Evolutionary conservation across 441 rosid genomes (phyloP).

Genomic region (Capsella rubella): DNA sequence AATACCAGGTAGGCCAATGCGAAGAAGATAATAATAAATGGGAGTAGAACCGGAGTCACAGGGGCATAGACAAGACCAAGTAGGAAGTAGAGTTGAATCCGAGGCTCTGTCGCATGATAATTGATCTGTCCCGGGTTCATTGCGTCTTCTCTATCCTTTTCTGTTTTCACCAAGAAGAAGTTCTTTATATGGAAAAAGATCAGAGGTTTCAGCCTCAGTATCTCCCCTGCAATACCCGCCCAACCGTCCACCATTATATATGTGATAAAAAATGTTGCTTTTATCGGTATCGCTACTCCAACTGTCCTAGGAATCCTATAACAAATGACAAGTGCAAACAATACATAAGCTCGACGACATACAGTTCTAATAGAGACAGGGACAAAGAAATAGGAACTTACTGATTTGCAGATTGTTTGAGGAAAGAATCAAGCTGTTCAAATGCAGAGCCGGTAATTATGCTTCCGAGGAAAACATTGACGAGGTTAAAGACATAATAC

Average conservation of each 20-base stretch:
- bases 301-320: slow-evolving; percentile 84
- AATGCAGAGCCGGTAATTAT: slow-evolving; percentile 80
- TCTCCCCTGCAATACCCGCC: slow-evolving; percentile 95
- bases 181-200: slow-evolving; percentile 92
- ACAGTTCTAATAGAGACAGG: background rate
- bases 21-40: slow-evolving; percentile 88
- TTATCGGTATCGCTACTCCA: slow-evolving; percentile 87
- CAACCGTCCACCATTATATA: slow-evolving; percentile 99
- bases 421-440: slow-evolving; percentile 78
- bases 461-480: slow-evolving; percentile 89
- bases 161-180: slow-evolving; percentile 92
- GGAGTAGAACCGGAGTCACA: slow-evolving; percentile 86
- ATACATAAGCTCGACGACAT: slow-evolving; percentile 16
- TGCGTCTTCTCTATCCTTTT: slow-evolving; percentile 95
- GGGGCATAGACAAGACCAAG: slow-evolving; percentile 93
- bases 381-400: slow-evolving; percentile 45
- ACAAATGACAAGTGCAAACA: slow-evolving; percentile 1
- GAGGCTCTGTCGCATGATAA: slow-evolving; percentile 90
- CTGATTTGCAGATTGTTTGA: slow-evolving; percentile 75
- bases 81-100: slow-evolving; percentile 88
- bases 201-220: slow-evolving; percentile 82
- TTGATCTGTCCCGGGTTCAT: slow-evolving; percentile 97
- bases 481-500: slow-evolving; percentile 80
- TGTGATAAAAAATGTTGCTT: slow-evolving; percentile 94
- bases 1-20: slow-evolving; percentile 83